Evolutionary conservation across 352 stramenopile genomes (phyloP).

Genomic region (Pythium myriotylum): DNA sequence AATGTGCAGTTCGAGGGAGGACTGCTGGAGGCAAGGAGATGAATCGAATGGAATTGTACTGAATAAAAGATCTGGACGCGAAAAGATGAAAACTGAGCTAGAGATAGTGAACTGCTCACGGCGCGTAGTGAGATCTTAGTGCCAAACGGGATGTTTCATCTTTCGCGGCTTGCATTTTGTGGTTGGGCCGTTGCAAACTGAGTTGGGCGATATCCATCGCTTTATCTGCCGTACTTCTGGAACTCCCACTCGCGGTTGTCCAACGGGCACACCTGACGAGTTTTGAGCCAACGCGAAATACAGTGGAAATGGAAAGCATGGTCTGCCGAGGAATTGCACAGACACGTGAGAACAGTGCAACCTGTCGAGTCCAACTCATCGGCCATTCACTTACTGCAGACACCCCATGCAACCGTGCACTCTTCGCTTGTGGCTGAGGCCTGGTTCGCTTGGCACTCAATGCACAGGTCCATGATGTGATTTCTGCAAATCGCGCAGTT

Average conservation of each 20-base stretch:
- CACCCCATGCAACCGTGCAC: conserved; percentile 86
- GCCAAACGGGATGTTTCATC: too few relatives aligned
- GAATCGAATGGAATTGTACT: conserved; percentile 1
- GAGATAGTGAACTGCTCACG: too few relatives aligned
- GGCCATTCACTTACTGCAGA: conserved; percentile 77
- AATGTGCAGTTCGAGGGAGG: neutral
- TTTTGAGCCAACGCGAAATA: conserved; percentile 99
- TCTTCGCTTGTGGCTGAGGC: conserved; percentile 87
- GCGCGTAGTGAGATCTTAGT: too few relatives aligned
- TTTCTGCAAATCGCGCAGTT: conserved; percentile 99
- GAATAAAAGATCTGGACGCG: neutral
- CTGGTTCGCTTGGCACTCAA: conserved; percentile 98
- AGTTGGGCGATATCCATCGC: too few relatives aligned
- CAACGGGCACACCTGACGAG: conserved; percentile 97
- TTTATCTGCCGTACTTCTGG: conserved; percentile 94
- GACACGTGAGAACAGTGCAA: conserved; percentile 52
- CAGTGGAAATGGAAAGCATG: conserved; percentile 99
- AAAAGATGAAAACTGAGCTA: too few relatives aligned
- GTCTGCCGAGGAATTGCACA: conserved; percentile 89
- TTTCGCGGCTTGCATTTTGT: too few relatives aligned
- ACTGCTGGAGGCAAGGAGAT: neutral
- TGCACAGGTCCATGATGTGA: conserved; percentile 99
- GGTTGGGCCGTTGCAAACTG: too few relatives aligned
- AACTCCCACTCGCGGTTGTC: conserved; percentile 99
- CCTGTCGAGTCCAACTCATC: neutral